Conservation (phyloP, 768 basidiomycete genomes). For the Trametes gibbosa region DNA sequence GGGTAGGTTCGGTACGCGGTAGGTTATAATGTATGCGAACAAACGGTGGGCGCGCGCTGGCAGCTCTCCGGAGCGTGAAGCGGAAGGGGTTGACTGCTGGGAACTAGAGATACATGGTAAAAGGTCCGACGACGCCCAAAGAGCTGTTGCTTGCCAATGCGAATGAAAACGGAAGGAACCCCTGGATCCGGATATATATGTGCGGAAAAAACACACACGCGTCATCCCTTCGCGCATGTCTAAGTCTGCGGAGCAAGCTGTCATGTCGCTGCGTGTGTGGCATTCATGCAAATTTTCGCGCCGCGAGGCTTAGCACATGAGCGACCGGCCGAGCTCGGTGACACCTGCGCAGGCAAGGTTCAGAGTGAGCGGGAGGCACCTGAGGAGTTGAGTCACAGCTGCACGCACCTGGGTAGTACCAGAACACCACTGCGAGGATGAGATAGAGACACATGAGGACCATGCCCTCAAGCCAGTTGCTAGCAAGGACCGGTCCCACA, state of each 20-base stretch:
- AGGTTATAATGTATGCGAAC: too few relatives aligned
- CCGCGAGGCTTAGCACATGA: not conserved
- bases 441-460: slow-evolving; percentile 67
- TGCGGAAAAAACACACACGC: too few relatives aligned
- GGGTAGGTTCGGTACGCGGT: too few relatives aligned
- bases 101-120: not conserved
- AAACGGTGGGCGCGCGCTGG: too few relatives aligned
- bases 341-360: slow-evolving; percentile 8
- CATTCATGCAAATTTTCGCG: not conserved
- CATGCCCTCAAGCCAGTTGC: slow-evolving; percentile 86
- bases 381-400: not conserved
- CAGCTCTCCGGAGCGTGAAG: too few relatives aligned
- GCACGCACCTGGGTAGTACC: slow-evolving; percentile 49
- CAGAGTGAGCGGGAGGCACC: not conserved
- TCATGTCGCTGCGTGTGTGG: too few relatives aligned
- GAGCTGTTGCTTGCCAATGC: not conserved
- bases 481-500: not conserved
- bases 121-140: not conserved
- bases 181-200: too few relatives aligned
- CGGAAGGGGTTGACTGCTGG: not conserved
- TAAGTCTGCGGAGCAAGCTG: too few relatives aligned
- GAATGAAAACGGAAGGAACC: not conserved
- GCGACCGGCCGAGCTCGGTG: slow-evolving; percentile 2
- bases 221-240: too few relatives aligned
- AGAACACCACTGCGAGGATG: slow-evolving; percentile 53